Evolutionary conservation across 805 yeast species (phyloP).

Genomic region (Candida easanensis): DNA sequence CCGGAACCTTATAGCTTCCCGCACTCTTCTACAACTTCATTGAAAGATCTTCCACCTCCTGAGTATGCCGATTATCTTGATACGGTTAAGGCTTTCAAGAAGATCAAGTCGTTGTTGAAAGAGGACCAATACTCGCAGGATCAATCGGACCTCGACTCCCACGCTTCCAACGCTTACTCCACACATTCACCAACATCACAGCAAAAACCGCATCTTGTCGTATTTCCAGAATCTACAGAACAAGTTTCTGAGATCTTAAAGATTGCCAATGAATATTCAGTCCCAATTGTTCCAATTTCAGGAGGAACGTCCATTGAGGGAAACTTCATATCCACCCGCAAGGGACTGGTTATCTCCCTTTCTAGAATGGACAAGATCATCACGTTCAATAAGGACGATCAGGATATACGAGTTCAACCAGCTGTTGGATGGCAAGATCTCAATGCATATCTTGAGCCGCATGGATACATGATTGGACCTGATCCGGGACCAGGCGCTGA

Average conservation of each 20-base stretch:
- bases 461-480: constrained; percentile 65
- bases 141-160: constrained; percentile 34
- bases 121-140: constrained; percentile 28
- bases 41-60: constrained; percentile 15
- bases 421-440: constrained; percentile 80
- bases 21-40: constrained; percentile 17
- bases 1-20: constrained; percentile 20
- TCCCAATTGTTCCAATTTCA: constrained; percentile 75
- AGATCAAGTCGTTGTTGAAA: constrained; percentile 13
- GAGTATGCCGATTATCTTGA: constrained; percentile 18
- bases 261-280: constrained; percentile 53
- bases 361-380: constrained; percentile 57
- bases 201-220: constrained; percentile 56
- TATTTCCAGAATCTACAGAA: constrained; percentile 62
- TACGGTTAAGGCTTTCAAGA: constrained; percentile 7
- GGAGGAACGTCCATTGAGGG: constrained; percentile 85
- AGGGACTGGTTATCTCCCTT: constrained; percentile 64
- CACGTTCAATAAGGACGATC: constrained; percentile 55
- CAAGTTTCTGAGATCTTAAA: constrained; percentile 64
- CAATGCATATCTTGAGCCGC: constrained; percentile 45
- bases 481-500: constrained; percentile 82
- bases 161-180: constrained; percentile 45
- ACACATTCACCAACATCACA: constrained; percentile 45
- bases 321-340: constrained; percentile 70
- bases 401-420: constrained; percentile 73